These are phyloP conservation scores for Phytophthora palmivora DNA, from an alignment of 352 stramenopile species.

Conservation along the genomic window DNA sequence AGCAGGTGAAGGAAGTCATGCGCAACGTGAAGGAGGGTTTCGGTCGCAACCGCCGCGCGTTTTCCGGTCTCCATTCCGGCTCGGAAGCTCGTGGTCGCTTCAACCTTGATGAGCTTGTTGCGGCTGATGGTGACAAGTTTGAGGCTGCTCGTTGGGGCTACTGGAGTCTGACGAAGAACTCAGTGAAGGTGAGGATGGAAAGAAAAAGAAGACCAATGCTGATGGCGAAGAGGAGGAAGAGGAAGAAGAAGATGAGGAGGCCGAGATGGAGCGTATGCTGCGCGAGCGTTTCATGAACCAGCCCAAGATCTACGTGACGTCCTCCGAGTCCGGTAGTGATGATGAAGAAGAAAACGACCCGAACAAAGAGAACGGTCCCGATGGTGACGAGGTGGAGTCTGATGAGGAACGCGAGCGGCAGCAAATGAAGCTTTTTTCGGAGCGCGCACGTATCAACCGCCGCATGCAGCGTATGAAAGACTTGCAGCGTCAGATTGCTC, in stretches of 20 bases:
- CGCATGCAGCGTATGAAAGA: constrained; percentile 90
- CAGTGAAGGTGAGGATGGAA: constrained; percentile 55
- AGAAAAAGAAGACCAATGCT: constrained; percentile 36
- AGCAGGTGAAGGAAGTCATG: constrained; percentile 87
- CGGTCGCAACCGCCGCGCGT: constrained; percentile 81
- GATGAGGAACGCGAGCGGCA: constrained; percentile 84
- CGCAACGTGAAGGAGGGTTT: constrained; percentile 91
- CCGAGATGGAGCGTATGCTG: constrained; percentile 82
- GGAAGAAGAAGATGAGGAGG: constrained; percentile 80
- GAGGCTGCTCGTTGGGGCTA: constrained; percentile 77
- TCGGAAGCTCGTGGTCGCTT: constrained; percentile 78
- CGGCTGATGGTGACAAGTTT: constrained; percentile 77
- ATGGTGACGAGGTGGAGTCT: constrained; percentile 67
- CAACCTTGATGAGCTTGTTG: constrained; percentile 83
- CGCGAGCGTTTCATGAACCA: constrained; percentile 78
- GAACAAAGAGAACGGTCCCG: constrained; percentile 30
- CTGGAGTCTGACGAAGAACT: constrained; percentile 85
- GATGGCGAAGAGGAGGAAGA: constrained; percentile 45
- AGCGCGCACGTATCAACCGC: constrained; percentile 81
- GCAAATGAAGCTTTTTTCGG: constrained; percentile 89
- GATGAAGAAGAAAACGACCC: constrained; percentile 46
- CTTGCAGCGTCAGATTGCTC: constrained; percentile 64
- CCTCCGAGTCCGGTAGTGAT: constrained; percentile 80
- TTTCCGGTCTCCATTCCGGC: constrained; percentile 58
- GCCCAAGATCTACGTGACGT: constrained; percentile 89